A percentile compares a stretch with the other conserved stretches of the same genome.
Evolutionary conservation across 2,329 filamentous ascomycete species (phyloP).

Genomic region (Talaromyces sp.): DNA sequence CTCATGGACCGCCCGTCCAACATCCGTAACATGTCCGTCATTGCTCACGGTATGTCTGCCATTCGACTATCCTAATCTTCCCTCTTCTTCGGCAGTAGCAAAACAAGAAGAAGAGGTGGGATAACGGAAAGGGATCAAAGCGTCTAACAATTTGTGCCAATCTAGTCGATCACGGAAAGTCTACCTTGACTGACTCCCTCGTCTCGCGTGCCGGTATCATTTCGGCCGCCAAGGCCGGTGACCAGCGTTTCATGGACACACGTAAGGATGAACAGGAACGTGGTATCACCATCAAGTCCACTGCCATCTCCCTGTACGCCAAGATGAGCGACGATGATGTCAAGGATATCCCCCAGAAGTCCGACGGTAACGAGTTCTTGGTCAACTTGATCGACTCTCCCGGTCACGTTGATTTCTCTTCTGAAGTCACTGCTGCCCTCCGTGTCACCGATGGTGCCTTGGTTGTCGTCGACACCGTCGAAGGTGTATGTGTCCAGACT

Average conservation of each 20-base stretch:
- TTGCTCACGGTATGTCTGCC: constrained; percentile 74
- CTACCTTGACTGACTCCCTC: constrained; percentile 97
- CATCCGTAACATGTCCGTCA: constrained; percentile 97
- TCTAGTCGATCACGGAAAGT: constrained; percentile 97
- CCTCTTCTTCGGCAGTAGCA: constrained; percentile 3
- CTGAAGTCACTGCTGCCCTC: constrained; percentile 97
- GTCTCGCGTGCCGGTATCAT: constrained; percentile 99
- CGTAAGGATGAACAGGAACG: constrained; percentile 97
- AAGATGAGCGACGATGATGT: constrained; percentile 72
- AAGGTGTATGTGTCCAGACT: constrained; percentile 99
- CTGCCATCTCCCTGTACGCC: constrained; percentile 97
- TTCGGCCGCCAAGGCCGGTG: constrained; percentile 93
- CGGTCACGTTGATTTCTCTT: constrained; percentile 99
- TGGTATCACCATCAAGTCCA: constrained; percentile 99
- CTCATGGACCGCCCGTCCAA: constrained; percentile 52
- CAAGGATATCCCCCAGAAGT: constrained; percentile 88
- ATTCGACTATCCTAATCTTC: background rate
- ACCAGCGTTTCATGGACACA: constrained; percentile 93
- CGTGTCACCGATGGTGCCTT: constrained; percentile 99
- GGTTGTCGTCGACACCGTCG: constrained; percentile 98
- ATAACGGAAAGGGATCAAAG: background rate
- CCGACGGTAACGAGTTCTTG: constrained; percentile 92
- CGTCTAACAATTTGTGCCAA: background rate
- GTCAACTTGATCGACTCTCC: constrained; percentile 99
- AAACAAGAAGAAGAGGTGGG: background rate